A percentile compares a stretch with the other conserved stretches of the same genome.
phyloP scores from a whole-genome alignment of 2,329 filamentous ascomycete species.

The Trichoderma sp. region DNA sequence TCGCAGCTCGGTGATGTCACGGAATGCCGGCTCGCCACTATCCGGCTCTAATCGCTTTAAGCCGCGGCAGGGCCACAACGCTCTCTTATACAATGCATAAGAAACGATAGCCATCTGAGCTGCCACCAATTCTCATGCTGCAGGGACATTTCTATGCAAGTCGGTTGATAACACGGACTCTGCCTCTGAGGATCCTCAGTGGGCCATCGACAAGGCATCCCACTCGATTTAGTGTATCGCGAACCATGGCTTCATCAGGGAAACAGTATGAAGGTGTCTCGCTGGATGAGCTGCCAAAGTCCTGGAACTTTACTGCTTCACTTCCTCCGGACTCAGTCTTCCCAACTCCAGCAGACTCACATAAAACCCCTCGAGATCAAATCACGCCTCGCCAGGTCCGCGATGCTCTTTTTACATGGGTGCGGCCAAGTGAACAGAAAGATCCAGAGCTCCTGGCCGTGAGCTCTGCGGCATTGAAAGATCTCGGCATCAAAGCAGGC shows the following conservation, averaged over 20 bases:
- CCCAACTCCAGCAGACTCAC: constrained; percentile 79
- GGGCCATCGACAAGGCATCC: constrained; percentile 34
- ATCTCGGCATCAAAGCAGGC: constrained; percentile 73
- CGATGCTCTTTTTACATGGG: constrained; percentile 85
- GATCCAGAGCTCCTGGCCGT: constrained; percentile 80
- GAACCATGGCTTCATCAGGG: constrained; percentile 20
- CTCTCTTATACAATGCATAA: background rate
- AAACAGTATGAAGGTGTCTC: constrained; percentile 40
- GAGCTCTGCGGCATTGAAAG: constrained; percentile 75
- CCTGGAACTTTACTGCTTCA: constrained; percentile 66
- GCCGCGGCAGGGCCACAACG: background rate
- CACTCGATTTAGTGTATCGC: background rate
- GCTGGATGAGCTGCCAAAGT: constrained; percentile 63
- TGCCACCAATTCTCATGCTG: constrained; percentile 13
- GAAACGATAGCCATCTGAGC: background rate
- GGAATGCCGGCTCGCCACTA: background rate
- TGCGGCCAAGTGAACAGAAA: constrained; percentile 74
- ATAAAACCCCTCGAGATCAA: constrained; percentile 75
- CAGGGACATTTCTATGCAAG: constrained; percentile 1
- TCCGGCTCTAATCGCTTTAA: constrained; percentile 13
- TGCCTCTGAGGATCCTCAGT: constrained; percentile 43
- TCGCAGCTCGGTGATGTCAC: constrained; percentile 25
- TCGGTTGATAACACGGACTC: constrained; percentile 2
- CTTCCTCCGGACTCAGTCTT: constrained; percentile 78
- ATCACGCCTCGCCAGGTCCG: constrained; percentile 83